Evolutionary conservation across 1,284 basidiomycete genomes (phyloP), one percentile per base, ranked within the genome.

Genomic region (Jaminaea rosea): DNA sequence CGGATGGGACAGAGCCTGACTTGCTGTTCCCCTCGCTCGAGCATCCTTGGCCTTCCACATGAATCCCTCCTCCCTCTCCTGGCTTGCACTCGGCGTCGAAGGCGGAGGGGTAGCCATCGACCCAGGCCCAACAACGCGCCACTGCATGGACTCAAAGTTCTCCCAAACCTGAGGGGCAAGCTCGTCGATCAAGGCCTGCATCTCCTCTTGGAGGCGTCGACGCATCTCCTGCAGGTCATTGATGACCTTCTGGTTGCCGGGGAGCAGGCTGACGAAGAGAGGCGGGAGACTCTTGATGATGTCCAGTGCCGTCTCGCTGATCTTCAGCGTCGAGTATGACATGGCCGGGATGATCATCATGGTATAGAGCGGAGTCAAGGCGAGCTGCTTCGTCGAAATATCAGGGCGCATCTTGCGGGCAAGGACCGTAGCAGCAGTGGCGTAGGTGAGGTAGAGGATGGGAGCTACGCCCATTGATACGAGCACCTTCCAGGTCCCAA

Each of bases 241-340:
- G 8, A 98, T 81, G 37, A 86, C 86, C 46, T 83, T 81, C 70
- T 92, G 87, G 74, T 94, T 91, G 29, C 91, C 90, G 4, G 94
- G 93, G 56, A 91, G 79, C 31, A 98, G 78, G 19, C 90, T 87
- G 55, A 98, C 81, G 64, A 98, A 80, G 50, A 99, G 80, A 10
- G 94, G 94, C 31, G 88, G 84, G 17, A 99, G 79, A 24, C 91
- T 94, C 89, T 98, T 99, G 60, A 94, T 81, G 29, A 99, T 91
- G 72, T 99, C 94, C 83, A 97, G 86, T 31, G 94, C 94, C 17
- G 93, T 94, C 76, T 99, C 94, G 44, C 93, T 93, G 72, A 98
- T 98, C 76, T 97, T 97, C 58, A 99, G 81, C 9, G 93, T 88
- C 7, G 90, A 90, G 72, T 88, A 91, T 47, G 88, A 92, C 77